Evolutionary conservation across 805 yeast species (phyloP).

Genomic region (Ogataea parapolymorpha): DNA sequence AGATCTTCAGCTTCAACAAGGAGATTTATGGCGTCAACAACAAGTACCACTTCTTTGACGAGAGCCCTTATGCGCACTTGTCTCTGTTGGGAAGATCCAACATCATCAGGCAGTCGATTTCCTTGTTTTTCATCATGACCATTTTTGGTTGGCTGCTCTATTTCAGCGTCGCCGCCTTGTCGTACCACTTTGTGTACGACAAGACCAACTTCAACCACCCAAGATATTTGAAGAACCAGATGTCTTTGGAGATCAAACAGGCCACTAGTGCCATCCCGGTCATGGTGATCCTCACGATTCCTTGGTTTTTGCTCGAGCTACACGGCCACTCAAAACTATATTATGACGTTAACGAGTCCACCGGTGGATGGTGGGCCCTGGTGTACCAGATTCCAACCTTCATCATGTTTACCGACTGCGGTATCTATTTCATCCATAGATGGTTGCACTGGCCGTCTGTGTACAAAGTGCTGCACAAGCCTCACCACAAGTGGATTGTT

Average conservation of each 20-base stretch:
- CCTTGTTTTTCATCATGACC: constrained; percentile 66
- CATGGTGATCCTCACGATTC: constrained; percentile 84
- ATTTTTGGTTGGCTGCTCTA: constrained; percentile 87
- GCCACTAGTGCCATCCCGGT: constrained; percentile 81
- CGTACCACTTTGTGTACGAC: constrained; percentile 79
- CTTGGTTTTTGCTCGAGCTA: constrained; percentile 84
- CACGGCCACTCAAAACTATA: constrained; percentile 82
- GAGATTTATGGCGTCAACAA: constrained; percentile 38
- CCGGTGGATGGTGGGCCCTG: constrained; percentile 68
- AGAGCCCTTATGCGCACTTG: constrained; percentile 53
- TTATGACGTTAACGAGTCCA: constrained; percentile 55
- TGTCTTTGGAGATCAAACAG: constrained; percentile 74
- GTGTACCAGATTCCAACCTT: constrained; percentile 69
- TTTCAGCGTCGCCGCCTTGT: constrained; percentile 67
- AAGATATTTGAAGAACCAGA: constrained; percentile 89
- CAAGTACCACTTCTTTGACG: constrained; percentile 55
- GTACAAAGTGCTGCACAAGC: constrained; percentile 87
- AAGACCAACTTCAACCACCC: constrained; percentile 93
- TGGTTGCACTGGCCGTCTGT: constrained; percentile 90
- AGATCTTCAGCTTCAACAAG: constrained; percentile 23
- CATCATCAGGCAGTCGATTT: constrained; percentile 62
- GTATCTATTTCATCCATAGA: constrained; percentile 88
- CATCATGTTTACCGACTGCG: constrained; percentile 90
- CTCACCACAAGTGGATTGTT: constrained; percentile 98
- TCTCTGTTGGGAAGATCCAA: constrained; percentile 74